Conservation (phyloP, 2,329 filamentous ascomycete species). For the Polytolypa hystricis region DNA sequence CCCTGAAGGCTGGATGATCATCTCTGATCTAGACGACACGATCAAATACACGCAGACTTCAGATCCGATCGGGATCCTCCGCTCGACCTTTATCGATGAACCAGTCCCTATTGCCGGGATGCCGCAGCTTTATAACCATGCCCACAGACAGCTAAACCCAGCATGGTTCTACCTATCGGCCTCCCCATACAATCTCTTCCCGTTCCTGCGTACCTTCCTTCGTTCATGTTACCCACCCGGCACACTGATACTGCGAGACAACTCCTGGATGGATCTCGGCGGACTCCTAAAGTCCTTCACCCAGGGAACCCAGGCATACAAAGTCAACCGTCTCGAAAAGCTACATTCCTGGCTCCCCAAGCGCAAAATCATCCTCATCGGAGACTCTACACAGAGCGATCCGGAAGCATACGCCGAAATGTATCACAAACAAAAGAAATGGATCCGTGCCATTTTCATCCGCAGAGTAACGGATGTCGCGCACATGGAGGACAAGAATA, state of each 20-base stretch:
- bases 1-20: constrained; percentile 69
- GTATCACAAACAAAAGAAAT: constrained; percentile 56
- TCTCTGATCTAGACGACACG: constrained; percentile 89
- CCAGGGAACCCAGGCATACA: constrained; percentile 73
- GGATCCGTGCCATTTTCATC: constrained; percentile 77
- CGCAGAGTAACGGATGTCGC: constrained; percentile 70
- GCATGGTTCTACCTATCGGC: constrained; percentile 91
- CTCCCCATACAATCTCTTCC: constrained; percentile 88
- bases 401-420: constrained; percentile 81
- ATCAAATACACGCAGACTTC: constrained; percentile 84
- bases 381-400: constrained; percentile 84
- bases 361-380: constrained; percentile 70
- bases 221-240: constrained; percentile 61
- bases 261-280: constrained; percentile 72
- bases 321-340: constrained; percentile 66
- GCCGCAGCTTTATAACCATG: constrained; percentile 66
- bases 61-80: constrained; percentile 67
- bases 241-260: constrained; percentile 73
- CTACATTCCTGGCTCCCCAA: constrained; percentile 68
- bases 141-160: constrained; percentile 49
- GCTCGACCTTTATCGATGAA: constrained; percentile 69
- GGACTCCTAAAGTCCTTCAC: constrained; percentile 72
- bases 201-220: constrained; percentile 69
- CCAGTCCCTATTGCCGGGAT: constrained; percentile 65
- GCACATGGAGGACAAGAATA: constrained; percentile 63